Percentiles rank a stretch among this genome's conserved stretches.
These are phyloP conservation scores for Amylocystis lapponica DNA, from an alignment of 768 basidiomycete genomes.

Conservation along the genomic window DNA sequence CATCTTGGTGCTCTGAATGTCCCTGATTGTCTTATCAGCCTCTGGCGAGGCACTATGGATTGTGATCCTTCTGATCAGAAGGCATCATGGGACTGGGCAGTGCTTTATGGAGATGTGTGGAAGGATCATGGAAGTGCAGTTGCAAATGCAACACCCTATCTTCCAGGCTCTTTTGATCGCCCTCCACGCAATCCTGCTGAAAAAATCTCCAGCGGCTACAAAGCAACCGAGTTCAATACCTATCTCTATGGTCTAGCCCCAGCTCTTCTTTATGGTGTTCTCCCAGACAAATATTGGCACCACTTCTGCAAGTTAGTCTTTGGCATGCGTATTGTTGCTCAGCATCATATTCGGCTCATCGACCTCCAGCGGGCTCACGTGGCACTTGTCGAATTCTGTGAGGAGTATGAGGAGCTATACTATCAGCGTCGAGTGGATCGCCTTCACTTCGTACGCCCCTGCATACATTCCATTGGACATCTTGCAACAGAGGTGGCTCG, in stretches of 20 bases:
- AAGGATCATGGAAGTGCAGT: constrained; percentile 30
- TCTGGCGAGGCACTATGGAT: constrained; percentile 27
- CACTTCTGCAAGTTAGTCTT: constrained; percentile 24
- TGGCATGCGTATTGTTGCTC: constrained; percentile 18
- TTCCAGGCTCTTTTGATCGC: constrained; percentile 37
- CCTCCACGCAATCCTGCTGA: constrained; percentile 36
- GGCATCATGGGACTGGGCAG: constrained; percentile 27
- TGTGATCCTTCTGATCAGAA: constrained; percentile 20
- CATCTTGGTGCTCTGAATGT: constrained; percentile 34
- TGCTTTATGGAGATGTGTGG: constrained; percentile 25
- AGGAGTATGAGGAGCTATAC: constrained; percentile 33
- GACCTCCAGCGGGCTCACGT: constrained; percentile 19
- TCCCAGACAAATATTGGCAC: constrained; percentile 18
- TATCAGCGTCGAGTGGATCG: constrained; percentile 18
- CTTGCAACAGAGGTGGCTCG: constrained; percentile 17
- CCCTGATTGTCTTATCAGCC: constrained; percentile 25
- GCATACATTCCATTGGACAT: constrained; percentile 29
- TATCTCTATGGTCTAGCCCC: constrained; percentile 22
- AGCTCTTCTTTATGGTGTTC: constrained; percentile 19
- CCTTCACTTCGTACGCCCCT: constrained; percentile 30
- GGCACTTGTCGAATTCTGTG: constrained; percentile 19
- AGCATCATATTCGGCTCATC: constrained; percentile 5
- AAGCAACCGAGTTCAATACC: constrained; percentile 21
- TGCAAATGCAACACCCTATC: constrained; percentile 22
- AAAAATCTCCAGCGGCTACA: constrained; percentile 32